phyloP scores from a whole-genome alignment of 108 stramenopile genomes.

The Nannochloropsis gaditana region DNA sequence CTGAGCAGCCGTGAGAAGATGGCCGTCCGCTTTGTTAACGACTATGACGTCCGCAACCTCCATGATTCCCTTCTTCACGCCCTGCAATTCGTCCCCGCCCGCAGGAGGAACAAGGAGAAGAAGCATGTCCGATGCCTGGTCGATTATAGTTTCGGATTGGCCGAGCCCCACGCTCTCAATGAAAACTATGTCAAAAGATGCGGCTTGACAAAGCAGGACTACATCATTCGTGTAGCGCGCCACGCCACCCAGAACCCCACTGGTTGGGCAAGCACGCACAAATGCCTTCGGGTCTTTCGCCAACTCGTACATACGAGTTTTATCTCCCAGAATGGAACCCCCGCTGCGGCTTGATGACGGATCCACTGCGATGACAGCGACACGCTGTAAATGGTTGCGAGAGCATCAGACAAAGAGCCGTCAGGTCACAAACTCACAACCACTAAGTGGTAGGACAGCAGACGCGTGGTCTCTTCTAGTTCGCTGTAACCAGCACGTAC shows the following conservation, averaged over 20 bases:
- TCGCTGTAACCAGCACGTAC: background rate
- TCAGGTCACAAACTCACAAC: background rate
- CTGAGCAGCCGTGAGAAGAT: conserved; percentile 37
- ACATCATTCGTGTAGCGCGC: conserved; percentile 86
- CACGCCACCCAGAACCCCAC: conserved; percentile 83
- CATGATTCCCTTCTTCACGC: conserved; percentile 93
- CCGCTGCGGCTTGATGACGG: conserved; percentile 77
- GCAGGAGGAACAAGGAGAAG: conserved; percentile 81
- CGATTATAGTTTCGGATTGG: conserved; percentile 84
- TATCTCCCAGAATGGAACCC: conserved; percentile 95
- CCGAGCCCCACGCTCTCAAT: conserved; percentile 96
- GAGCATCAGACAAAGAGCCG: conserved; percentile 33
- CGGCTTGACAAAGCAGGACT: conserved; percentile 76
- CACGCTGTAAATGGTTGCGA: conserved; percentile 20
- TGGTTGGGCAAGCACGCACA: conserved; percentile 84
- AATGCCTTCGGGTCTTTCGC: conserved; percentile 68
- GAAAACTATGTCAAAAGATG: conserved; percentile 78
- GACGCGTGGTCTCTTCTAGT: background rate
- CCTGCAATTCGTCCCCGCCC: conserved; percentile 91
- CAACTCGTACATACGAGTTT: conserved; percentile 89
- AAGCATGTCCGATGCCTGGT: conserved; percentile 78
- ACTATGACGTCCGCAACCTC: conserved; percentile 88
- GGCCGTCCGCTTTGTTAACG: conserved; percentile 92
- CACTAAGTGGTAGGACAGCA: background rate
- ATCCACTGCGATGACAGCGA: conserved; percentile 85